A percentile compares a stretch with the other conserved stretches of the same genome.
phyloP scores from a whole-genome alignment of 306 rosid species.

The Ceratonia siliqua region DNA sequence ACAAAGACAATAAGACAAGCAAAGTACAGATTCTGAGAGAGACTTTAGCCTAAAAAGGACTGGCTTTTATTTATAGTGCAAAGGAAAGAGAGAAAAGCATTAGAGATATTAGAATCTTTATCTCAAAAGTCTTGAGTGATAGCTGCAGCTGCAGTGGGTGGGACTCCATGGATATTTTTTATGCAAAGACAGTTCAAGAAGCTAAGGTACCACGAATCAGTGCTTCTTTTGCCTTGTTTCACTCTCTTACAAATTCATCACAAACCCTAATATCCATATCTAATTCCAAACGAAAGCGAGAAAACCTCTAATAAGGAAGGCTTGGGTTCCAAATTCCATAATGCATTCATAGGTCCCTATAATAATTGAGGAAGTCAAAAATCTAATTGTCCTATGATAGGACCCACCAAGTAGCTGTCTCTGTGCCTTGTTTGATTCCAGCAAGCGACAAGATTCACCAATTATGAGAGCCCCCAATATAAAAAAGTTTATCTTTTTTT shows the following conservation, averaged over 20 bases:
- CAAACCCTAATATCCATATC: not conserved
- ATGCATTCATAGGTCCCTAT: too few relatives aligned
- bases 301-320: too few relatives aligned
- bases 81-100: conserved; percentile 8
- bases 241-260: conserved; percentile 4
- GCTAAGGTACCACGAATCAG: conserved; percentile 6
- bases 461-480: not conserved
- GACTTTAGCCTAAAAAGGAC: conserved; percentile 4
- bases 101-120: conserved; percentile 17
- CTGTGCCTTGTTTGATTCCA: not conserved
- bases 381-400: too few relatives aligned
- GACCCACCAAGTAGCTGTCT: not conserved
- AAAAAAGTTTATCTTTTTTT: not conserved
- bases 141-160: conserved; percentile 6
- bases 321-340: not conserved
- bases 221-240: conserved; percentile 18
- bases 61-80: conserved; percentile 18
- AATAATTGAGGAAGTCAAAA: too few relatives aligned
- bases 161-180: too few relatives aligned
- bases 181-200: conserved; percentile 32
- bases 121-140: not conserved
- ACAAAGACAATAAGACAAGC: not conserved
- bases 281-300: too few relatives aligned
- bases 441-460: not conserved
- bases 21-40: conserved; percentile 11